These are phyloP conservation scores for Craspedostauros australis DNA, from an alignment of 108 stramenopile genomes.

Conservation along the genomic window DNA sequence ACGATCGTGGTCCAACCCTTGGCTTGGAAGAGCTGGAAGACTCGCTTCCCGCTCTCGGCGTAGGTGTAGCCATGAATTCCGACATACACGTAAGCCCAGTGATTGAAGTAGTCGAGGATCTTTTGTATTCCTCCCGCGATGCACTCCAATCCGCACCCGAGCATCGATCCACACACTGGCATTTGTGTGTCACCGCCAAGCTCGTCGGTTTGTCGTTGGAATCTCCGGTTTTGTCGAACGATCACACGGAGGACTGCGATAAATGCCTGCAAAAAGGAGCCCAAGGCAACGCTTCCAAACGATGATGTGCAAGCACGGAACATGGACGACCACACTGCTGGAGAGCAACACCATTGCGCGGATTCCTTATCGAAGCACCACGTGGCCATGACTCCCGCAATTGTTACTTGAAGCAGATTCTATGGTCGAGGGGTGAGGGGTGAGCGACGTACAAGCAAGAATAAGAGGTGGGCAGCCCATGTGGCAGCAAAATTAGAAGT, in stretches of 20 bases:
- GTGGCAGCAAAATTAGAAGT: too few species aligned
- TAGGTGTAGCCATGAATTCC: conserved; percentile 77
- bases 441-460: too few species aligned
- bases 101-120: conserved; percentile 62
- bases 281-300: conserved; percentile 80
- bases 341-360: conserved; percentile 36
- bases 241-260: conserved; percentile 33
- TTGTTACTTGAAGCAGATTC: conserved; percentile 58
- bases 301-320: conserved; percentile 37
- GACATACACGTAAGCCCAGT: conserved; percentile 66
- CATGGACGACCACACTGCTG: conserved; percentile 35
- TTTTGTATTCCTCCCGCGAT: conserved; percentile 33
- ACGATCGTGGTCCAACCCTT: conserved; percentile 74
- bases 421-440: conserved; percentile 1
- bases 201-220: conserved; percentile 1
- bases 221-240: conserved; percentile 14
- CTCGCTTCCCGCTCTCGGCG: conserved; percentile 53
- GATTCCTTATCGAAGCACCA: conserved; percentile 71
- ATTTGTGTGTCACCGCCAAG: neutral
- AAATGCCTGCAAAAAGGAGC: conserved; percentile 54
- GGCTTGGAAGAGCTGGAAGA: conserved; percentile 62
- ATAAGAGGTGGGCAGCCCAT: too few species aligned
- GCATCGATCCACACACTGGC: conserved; percentile 17
- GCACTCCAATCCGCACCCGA: conserved; percentile 33
- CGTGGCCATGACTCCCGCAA: conserved; percentile 72